These are phyloP conservation scores for Naganishia antarctica DNA, from an alignment of 768 basidiomycete genomes.

Conservation along the genomic window DNA sequence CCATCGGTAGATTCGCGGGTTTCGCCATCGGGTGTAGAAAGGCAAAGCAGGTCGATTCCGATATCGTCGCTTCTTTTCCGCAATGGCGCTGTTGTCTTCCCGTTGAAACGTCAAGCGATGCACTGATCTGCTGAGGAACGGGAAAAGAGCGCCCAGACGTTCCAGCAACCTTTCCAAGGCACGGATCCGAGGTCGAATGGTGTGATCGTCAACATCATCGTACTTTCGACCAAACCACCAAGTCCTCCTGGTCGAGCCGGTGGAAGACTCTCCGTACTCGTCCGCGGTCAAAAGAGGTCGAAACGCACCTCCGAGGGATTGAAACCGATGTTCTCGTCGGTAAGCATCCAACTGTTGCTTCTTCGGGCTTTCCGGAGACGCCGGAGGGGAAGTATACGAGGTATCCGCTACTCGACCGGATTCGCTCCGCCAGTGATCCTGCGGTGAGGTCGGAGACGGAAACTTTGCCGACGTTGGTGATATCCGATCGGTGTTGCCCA, in stretches of 20 bases:
- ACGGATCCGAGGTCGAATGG: not conserved
- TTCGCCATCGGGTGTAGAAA: conserved; percentile 18
- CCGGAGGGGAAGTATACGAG: not conserved
- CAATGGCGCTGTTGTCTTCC: not conserved
- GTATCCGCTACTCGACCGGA: not conserved
- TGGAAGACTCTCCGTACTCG: conserved; percentile 2
- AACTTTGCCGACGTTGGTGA: no score
- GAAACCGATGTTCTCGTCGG: conserved; percentile 17
- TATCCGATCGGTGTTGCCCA: no score
- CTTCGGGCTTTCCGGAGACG: not conserved
- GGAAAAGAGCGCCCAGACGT: not conserved
- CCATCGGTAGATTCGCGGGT: conserved; percentile 14
- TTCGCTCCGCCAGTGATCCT: not conserved
- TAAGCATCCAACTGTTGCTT: conserved; percentile 5
- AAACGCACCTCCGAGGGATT: conserved; percentile 7
- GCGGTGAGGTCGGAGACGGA: not conserved
- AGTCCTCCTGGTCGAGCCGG: not conserved
- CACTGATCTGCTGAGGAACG: not conserved
- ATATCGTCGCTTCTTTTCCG: not conserved
- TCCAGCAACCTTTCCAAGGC: not conserved
- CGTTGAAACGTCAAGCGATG: conserved; percentile 3
- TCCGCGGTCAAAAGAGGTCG: not conserved
- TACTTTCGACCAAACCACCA: not conserved
- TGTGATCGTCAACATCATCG: not conserved
- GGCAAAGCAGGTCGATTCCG: not conserved